These are phyloP conservation scores for Blepharisma undulans DNA, from an alignment of 169 alveolate genomes.

Conservation along the genomic window DNA sequence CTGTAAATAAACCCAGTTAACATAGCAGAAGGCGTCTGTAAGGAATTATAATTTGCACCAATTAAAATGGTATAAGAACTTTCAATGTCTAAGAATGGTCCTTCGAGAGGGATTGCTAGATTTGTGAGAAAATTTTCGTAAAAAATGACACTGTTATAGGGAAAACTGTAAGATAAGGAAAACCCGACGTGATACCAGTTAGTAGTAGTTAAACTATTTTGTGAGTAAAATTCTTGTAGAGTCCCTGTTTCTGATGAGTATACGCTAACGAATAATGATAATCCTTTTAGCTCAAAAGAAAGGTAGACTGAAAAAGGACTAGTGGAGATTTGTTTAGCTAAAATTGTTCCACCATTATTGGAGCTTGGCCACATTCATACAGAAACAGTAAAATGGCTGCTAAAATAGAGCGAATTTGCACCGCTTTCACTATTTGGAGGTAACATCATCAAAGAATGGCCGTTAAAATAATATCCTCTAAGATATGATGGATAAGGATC, in stretches of 20 bases:
- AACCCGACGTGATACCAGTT: not conserved
- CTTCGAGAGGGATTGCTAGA: not conserved
- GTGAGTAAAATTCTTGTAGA: not conserved
- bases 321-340: not conserved
- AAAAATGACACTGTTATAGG: not conserved
- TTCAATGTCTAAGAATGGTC: not conserved
- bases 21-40: not conserved
- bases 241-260: not conserved
- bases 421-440: not conserved
- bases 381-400: not conserved
- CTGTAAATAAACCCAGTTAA: conserved; percentile 21
- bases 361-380: not conserved
- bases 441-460: not conserved
- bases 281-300: not conserved
- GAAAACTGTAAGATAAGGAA: not conserved
- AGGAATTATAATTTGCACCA: not conserved
- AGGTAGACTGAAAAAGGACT: conserved; percentile 26
- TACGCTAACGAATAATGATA: not conserved
- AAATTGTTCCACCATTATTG: not conserved
- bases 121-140: not conserved
- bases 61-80: not conserved
- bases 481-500: not conserved
- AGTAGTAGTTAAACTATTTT: not conserved
- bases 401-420: not conserved
- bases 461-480: not conserved